Evolutionary conservation across 768 basidiomycete species (phyloP).

Genomic region (Phylloporus arenicola): DNA sequence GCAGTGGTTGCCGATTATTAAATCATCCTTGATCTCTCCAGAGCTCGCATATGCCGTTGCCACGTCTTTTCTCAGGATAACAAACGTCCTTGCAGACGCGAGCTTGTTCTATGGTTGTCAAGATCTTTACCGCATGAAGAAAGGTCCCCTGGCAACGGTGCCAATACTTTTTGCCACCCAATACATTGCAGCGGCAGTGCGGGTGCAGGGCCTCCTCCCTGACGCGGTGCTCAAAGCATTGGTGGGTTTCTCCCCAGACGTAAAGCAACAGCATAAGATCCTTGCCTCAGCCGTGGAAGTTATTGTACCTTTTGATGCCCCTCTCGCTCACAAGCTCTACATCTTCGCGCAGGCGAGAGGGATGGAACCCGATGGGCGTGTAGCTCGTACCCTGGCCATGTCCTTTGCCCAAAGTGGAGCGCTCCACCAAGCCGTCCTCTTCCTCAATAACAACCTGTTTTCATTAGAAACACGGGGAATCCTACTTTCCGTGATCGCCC

Average conservation of each 20-base stretch:
- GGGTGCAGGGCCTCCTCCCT: constrained; percentile 26
- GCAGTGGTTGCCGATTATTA: constrained; percentile 32
- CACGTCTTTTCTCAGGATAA: constrained; percentile 43
- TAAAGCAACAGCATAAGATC: constrained; percentile 25
- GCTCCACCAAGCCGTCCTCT: constrained; percentile 24
- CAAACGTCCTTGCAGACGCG: constrained; percentile 35
- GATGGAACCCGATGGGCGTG: constrained; percentile 20
- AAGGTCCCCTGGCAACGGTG: background rate
- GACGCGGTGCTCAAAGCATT: constrained; percentile 30
- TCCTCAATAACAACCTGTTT: constrained; percentile 33
- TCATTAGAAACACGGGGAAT: constrained; percentile 30
- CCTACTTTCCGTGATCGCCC: constrained; percentile 37
- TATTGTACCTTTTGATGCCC: constrained; percentile 26
- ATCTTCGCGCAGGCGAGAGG: constrained; percentile 21
- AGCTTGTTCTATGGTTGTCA: constrained; percentile 35
- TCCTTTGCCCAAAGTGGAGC: constrained; percentile 25
- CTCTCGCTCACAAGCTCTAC: constrained; percentile 33
- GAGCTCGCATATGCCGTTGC: constrained; percentile 27
- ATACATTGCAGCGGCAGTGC: constrained; percentile 25
- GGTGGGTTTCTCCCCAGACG: constrained; percentile 17
- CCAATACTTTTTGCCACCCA: constrained; percentile 16
- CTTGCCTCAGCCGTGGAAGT: constrained; percentile 15
- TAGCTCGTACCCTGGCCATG: constrained; percentile 29
- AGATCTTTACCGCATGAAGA: constrained; percentile 26
- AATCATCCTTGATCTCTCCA: constrained; percentile 30